Base-by-base conservation (phyloP, 2,329 filamentous ascomycete species). In the Exophiala aquamarina region DNA sequence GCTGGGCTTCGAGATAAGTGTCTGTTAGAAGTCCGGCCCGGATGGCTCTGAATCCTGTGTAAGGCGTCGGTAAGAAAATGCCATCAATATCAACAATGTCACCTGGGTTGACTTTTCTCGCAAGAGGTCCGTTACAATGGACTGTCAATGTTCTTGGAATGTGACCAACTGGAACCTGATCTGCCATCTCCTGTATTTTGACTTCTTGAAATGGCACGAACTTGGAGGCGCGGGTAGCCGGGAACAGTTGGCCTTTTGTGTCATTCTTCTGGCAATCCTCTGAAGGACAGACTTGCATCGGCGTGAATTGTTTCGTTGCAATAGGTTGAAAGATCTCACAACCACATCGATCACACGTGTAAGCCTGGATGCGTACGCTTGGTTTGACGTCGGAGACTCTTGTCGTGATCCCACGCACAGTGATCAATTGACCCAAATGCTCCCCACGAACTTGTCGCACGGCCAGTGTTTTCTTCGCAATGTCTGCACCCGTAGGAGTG, bases 121-220 rank as follows among this genome's bases (percentile, higher is more conserved):
- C 89, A 10, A 95, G 77, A 51, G 83, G 87, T 51, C 93, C 93
- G 63, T 94, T 86, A 68, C 90, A 95, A 61, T 95, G 81, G 17
- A 98, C 75, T 0, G 92, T 97, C 54, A 98, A 73, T 47, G 89
- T 89, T 49, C 93, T 83, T 23, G 93, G 93, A 60, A 98, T 98
- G 66, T 98, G 93, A 41, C 93, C 93, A 55, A 98, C 94, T 6
- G 93, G 93, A 0, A 98, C 93, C 68, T 98, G 93, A 66, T 98
- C 93, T n/a, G 93, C 90, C 83, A 97, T 89, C 66, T 98, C 93
- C 70, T 98, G 93, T 47, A 98, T 90, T 73, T 97, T 97, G 70
- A 97, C 83, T 69, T 98, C 93, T 69, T 98, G 93, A 74, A 98
- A 98, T 3, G 93, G 90, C 62, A 95, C 73, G 64, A 97, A 98